Evolutionary conservation across 108 stramenopile species (phyloP).

Genomic region (Fistulifera pelliculosa): DNA sequence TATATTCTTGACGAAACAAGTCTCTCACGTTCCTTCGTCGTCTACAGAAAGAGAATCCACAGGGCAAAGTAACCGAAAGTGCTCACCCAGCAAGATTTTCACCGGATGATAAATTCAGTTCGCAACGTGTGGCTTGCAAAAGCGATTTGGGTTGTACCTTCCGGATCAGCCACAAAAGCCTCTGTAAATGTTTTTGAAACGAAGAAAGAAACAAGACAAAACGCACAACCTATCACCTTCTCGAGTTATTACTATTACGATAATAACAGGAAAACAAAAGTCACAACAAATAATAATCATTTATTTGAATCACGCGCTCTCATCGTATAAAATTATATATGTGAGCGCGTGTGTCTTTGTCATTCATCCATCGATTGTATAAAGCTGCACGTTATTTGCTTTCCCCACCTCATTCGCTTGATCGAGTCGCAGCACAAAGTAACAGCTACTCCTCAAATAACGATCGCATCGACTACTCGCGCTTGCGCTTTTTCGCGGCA

Average conservation of each 20-base stretch:
- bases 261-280: not conserved
- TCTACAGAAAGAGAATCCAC: conserved; percentile 83
- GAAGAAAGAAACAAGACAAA: no score
- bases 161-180: conserved; percentile 78
- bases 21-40: no score
- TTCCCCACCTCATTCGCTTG: no score
- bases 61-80: conserved; percentile 81
- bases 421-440: no score
- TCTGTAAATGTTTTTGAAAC: no score
- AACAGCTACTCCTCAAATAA: no score
- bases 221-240: not conserved
- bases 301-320: no score
- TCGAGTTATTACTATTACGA: not conserved
- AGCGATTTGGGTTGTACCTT: conserved; percentile 93
- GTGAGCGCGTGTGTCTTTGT: no score
- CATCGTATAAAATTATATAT: no score
- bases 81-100: conserved; percentile 97
- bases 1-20: no score
- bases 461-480: not conserved
- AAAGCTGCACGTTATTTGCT: no score
- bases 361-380: no score
- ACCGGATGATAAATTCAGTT: conserved; percentile 98
- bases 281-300: not conserved
- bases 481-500: conserved; percentile 4
- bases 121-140: conserved; percentile 94